Evolutionary conservation across 2,329 filamentous ascomycete genomes (phyloP).

Genomic region (Myriosclerotinia curreyana): DNA sequence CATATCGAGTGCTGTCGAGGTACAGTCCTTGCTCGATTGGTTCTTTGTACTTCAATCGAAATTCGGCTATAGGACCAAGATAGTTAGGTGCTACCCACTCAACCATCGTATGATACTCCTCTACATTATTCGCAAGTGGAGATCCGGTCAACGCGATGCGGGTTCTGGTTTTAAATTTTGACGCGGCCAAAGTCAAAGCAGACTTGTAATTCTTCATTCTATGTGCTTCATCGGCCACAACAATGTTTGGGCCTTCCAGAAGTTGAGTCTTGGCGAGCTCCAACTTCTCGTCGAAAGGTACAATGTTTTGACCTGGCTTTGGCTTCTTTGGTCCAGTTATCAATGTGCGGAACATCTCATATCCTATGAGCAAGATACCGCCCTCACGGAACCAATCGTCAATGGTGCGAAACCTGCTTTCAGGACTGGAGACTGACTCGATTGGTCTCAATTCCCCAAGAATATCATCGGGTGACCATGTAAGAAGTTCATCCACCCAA

Average conservation of each 20-base stretch:
- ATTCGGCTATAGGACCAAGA: conserved; percentile 66
- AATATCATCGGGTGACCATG: conserved; percentile 59
- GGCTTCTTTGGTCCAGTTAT: conserved; percentile 42
- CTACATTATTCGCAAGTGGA: conserved; percentile 78
- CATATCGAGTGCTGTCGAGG: conserved; percentile 54
- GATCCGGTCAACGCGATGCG: conserved; percentile 86
- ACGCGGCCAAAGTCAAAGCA: conserved; percentile 52
- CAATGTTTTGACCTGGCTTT: conserved; percentile 25
- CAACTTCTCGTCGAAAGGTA: neutral
- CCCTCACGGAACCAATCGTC: conserved; percentile 60
- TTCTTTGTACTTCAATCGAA: conserved; percentile 64
- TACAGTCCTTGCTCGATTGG: conserved; percentile 73
- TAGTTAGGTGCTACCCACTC: conserved; percentile 82
- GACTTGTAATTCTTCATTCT: conserved; percentile 64
- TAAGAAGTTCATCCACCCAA: conserved; percentile 73
- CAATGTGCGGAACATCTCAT: conserved; percentile 59
- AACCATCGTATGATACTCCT: conserved; percentile 84
- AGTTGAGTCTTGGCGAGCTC: conserved; percentile 44
- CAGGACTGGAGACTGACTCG: conserved; percentile 42
- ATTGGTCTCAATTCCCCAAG: conserved; percentile 58
- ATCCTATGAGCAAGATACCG: conserved; percentile 75
- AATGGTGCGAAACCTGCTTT: conserved; percentile 48
- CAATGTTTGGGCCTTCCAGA: conserved; percentile 61
- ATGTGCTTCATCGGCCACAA: conserved; percentile 86
- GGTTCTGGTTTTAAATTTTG: conserved; percentile 60